Percentiles rank a stretch among this genome's conserved stretches.
These are phyloP conservation scores for Paulownia fortunei DNA, from an alignment of 257 asterid species.

Conservation along the genomic window DNA sequence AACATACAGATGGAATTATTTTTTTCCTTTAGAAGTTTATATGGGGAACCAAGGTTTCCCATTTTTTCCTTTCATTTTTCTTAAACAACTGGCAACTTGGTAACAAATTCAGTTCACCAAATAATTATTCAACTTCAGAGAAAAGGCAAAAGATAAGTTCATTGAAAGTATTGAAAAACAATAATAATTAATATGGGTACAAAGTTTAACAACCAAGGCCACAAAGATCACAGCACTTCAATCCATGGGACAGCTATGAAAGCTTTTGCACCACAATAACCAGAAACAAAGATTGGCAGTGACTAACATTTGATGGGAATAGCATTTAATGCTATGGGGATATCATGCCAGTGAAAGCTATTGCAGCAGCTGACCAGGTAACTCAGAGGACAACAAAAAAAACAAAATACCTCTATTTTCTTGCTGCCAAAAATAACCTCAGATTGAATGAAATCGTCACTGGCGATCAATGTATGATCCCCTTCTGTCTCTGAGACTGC, in stretches of 20 bases:
- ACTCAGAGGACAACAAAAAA: not conserved
- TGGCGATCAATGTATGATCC: constrained; percentile 72
- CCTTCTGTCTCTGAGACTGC: constrained; percentile 72
- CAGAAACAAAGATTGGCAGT: not conserved
- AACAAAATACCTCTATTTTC: constrained; percentile 59
- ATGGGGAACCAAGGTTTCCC: constrained; percentile 22
- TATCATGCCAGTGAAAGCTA: not conserved
- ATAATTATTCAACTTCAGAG: not conserved
- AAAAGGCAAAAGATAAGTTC: constrained; percentile 1
- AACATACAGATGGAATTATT: not conserved
- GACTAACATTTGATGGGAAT: constrained; percentile 7
- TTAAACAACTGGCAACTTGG: constrained; percentile 9
- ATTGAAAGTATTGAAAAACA: not conserved
- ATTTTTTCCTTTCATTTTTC: not conserved
- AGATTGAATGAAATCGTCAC: constrained; percentile 66
- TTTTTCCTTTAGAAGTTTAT: not conserved
- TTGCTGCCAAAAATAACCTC: constrained; percentile 74
- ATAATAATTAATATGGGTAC: not conserved
- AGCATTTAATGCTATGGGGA: not conserved
- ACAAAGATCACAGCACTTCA: not conserved
- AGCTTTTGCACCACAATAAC: not conserved
- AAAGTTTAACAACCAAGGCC: not conserved
- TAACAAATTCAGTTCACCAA: not conserved
- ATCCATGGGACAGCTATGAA: not conserved
- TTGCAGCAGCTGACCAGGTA: not conserved